Base-by-base conservation (phyloP, 495 filamentous ascomycete species). In the Annulohypoxylon nitens region DNA sequence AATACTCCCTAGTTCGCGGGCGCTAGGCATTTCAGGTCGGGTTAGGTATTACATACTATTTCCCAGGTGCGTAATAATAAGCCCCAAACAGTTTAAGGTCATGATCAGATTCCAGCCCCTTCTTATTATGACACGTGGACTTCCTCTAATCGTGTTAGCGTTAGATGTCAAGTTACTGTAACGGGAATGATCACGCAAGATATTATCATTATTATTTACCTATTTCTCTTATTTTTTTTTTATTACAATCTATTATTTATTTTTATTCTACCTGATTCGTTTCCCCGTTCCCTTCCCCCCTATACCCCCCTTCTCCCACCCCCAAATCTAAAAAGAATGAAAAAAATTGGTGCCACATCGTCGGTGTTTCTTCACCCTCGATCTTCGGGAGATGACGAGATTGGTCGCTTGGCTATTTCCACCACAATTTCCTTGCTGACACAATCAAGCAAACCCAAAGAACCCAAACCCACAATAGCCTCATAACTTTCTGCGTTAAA, bases 351-450 rank as follows among this genome's bases (percentile, higher is more conserved):
- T 77, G 75, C 73, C 77, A 79, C 77, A 76, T 75, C 70, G 69
- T 74, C 77, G 77, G 72, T 74, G 77, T 78, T 76, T 78, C 72
- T 78, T 70, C 59, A 75, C 69, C 50, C 70, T 70, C 71, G 75
- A 77, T 79, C 73, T 72, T 77, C 75, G 77, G 77, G 77, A 79
- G 75, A 77, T 77, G 77, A 79, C 75, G 70, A 79, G 75, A 77
- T 75, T 79, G 77, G 70, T 74, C 61, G 62, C 70, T 76, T 73
- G 70, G 69, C 73, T 65, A 69, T 61, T 71, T 61, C 64, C 68
- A 67, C 73, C 64, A 62, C 69, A 75, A 75, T 75, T 58, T 75
- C 72, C 69, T 54, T 72, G 69, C 69, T 72, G 69, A 75, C 73
- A 65, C 66, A 64, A 75, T 23, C 57, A 64, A 43, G 36, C 18